Conservation (phyloP, 108 stramenopile species). For the Parmales sp. region DNA sequence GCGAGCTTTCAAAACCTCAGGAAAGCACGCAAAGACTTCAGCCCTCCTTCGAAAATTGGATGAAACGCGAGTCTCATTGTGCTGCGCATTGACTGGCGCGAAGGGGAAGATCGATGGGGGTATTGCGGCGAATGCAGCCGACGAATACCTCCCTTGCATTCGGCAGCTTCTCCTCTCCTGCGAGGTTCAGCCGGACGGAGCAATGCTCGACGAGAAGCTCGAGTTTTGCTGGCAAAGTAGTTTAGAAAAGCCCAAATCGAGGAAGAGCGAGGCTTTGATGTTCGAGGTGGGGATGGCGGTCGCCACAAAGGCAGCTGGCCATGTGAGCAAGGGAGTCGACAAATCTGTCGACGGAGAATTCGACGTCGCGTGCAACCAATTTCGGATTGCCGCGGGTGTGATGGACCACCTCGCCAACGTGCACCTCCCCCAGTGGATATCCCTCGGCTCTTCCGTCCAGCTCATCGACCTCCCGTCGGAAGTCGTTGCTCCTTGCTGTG, state of each 20-base stretch:
- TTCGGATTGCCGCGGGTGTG: slow-evolving; percentile 61
- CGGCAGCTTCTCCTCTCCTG: slow-evolving; percentile 59
- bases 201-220: slow-evolving; percentile 45
- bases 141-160: not conserved
- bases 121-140: not conserved
- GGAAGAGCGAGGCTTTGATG: slow-evolving; percentile 64
- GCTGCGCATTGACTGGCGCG: not conserved
- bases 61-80: not conserved
- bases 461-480: slow-evolving; percentile 55
- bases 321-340: slow-evolving; percentile 62
- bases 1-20: slow-evolving; percentile 4
- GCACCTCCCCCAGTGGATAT: slow-evolving; percentile 67
- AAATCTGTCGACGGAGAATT: slow-evolving; percentile 60
- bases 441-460: slow-evolving; percentile 49
- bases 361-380: slow-evolving; percentile 51
- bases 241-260: not conserved
- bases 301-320: slow-evolving; percentile 52
- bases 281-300: slow-evolving; percentile 68
- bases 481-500: slow-evolving; percentile 46
- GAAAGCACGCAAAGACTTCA: not conserved
- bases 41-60: not conserved
- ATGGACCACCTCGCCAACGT: slow-evolving; percentile 55
- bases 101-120: not conserved
- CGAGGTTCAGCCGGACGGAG: slow-evolving; percentile 67
- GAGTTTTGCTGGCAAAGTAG: not conserved